Conservation (phyloP, 495 filamentous ascomycete species). For the Penicillium tannophilum region DNA sequence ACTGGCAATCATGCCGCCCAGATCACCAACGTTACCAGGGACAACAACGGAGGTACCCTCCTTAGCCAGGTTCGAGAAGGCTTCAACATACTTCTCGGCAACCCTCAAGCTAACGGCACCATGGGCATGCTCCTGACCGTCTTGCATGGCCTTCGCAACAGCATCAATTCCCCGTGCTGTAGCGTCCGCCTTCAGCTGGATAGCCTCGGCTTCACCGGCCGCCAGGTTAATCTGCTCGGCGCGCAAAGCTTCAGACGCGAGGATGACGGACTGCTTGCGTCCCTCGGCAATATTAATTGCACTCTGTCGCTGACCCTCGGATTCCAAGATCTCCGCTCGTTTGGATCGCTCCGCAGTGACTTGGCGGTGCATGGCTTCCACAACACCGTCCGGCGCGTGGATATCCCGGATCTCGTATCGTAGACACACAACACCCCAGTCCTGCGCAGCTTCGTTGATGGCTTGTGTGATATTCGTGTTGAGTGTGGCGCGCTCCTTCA, state of each 20-base stretch:
- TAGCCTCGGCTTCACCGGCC: conserved; percentile 89
- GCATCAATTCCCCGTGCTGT: conserved; percentile 87
- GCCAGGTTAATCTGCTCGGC: conserved; percentile 92
- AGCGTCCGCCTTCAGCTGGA: conserved; percentile 78
- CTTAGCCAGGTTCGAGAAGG: conserved; percentile 86
- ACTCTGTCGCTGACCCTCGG: conserved; percentile 90
- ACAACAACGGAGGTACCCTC: conserved; percentile 94
- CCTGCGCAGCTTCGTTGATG: conserved; percentile 95
- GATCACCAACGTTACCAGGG: conserved; percentile 96
- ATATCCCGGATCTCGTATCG: conserved; percentile 99
- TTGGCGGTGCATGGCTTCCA: conserved; percentile 96
- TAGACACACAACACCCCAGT: conserved; percentile 94
- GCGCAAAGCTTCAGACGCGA: conserved; percentile 90
- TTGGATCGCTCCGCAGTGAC: conserved; percentile 96
- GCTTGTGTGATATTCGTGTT: conserved; percentile 97
- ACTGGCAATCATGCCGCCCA: conserved; percentile 94
- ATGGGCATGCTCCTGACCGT: conserved; percentile 73
- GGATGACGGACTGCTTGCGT: conserved; percentile 90
- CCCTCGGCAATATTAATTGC: conserved; percentile 99
- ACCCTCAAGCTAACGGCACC: conserved; percentile 81
- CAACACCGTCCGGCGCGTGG: conserved; percentile 89
- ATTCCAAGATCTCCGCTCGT: conserved; percentile 95
- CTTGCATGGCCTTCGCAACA: conserved; percentile 70
- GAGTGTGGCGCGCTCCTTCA: conserved; percentile 92
- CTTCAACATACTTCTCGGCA: conserved; percentile 97